Evolutionary conservation across 202 grass and related monocot genomes (phyloP).

Genomic region (Thinopyrum obtusiflorum): DNA sequence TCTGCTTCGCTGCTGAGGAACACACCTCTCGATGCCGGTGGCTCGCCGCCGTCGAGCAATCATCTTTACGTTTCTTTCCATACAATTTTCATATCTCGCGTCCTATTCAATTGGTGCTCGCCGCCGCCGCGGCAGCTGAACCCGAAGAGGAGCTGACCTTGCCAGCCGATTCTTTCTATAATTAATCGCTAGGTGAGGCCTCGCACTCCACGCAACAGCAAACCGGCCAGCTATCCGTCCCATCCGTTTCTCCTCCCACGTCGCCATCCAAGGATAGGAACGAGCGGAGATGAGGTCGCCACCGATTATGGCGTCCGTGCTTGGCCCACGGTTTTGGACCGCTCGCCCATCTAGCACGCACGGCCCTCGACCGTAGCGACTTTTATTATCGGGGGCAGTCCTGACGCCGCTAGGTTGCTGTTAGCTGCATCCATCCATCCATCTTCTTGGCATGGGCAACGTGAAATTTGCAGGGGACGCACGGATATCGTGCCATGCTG

Average conservation of each 20-base stretch:
- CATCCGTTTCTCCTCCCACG: not conserved
- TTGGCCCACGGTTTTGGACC: not conserved
- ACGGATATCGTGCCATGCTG: not conserved
- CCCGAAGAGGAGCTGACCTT: not conserved
- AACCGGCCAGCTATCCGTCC: not conserved
- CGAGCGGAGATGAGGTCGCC: not conserved
- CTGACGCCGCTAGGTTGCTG: not conserved
- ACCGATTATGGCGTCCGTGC: conserved; percentile 21
- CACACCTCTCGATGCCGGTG: not conserved
- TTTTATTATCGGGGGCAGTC: not conserved
- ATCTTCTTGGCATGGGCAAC: not conserved
- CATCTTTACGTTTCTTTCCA: not conserved
- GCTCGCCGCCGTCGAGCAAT: not conserved
- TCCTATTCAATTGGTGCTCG: not conserved
- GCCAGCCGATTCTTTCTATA: not conserved
- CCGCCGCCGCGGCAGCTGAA: not conserved
- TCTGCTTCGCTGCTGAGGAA: not conserved
- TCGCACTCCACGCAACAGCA: not conserved
- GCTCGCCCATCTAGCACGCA: not conserved
- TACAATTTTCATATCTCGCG: not conserved
- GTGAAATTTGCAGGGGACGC: not conserved
- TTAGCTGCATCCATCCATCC: not conserved
- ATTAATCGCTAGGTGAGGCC: not conserved
- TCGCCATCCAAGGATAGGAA: not conserved
- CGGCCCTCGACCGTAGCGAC: not conserved